Conservation (phyloP, 805 yeast genomes). For the Teunomyces lycoperdinae region DNA sequence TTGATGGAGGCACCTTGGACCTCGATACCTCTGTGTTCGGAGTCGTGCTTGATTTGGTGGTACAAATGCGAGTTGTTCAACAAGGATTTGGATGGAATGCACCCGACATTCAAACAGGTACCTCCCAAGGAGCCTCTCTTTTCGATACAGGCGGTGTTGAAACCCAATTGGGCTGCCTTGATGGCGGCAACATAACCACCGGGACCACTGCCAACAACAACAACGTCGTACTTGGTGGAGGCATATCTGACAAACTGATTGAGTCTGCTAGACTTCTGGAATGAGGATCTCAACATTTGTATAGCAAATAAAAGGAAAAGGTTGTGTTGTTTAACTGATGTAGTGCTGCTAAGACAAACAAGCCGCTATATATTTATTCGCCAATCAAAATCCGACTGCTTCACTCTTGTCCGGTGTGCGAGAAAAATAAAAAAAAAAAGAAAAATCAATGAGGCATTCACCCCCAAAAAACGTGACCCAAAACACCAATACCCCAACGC, state of each 20-base stretch:
- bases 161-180: constrained; percentile 95
- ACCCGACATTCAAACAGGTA: constrained; percentile 97
- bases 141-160: constrained; percentile 93
- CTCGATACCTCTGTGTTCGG: constrained; percentile 86
- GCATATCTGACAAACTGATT: constrained; percentile 39
- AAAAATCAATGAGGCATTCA: background rate
- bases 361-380: constrained; percentile 2
- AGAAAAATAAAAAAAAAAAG: background rate
- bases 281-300: constrained; percentile 15
- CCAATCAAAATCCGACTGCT: constrained; percentile 1
- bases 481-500: background rate
- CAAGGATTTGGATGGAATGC: constrained; percentile 96
- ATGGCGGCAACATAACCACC: constrained; percentile 99
- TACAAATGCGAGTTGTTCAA: constrained; percentile 91
- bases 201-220: constrained; percentile 98
- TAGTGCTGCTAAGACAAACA: background rate
- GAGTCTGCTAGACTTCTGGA: constrained; percentile 12
- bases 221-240: constrained; percentile 71
- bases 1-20: constrained; percentile 70
- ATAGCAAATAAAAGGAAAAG: too few relatives aligned
- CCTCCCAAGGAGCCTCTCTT: constrained; percentile 97
- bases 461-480: background rate
- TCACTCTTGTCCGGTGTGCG: constrained; percentile 2
- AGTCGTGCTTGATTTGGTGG: constrained; percentile 84
- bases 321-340: background rate